These are phyloP conservation scores for Scheffersomyces amazonensis DNA, from an alignment of 805 yeast genomes.

Conservation along the genomic window DNA sequence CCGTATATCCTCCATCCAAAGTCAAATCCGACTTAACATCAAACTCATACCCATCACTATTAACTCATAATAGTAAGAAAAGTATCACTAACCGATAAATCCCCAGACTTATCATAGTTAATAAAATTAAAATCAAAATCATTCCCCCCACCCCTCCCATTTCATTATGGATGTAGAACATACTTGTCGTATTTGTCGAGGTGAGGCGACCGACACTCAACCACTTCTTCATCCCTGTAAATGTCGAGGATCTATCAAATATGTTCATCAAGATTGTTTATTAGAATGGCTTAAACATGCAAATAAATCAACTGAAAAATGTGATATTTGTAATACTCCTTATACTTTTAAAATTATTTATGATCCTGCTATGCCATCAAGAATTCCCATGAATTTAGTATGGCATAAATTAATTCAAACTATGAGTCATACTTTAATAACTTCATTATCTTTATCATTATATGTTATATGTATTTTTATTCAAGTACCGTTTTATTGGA, in stretches of 20 bases:
- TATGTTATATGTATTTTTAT: constrained; percentile 41
- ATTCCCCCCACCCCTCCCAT: too few relatives aligned
- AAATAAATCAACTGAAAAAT: constrained; percentile 53
- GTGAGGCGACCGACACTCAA: constrained; percentile 75
- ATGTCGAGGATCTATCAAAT: constrained; percentile 91
- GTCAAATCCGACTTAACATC: too few relatives aligned
- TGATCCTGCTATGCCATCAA: constrained; percentile 59
- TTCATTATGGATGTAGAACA: constrained; percentile 28
- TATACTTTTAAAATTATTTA: constrained; percentile 69
- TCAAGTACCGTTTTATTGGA: constrained; percentile 61
- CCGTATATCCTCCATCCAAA: too few relatives aligned
- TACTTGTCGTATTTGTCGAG: constrained; percentile 90
- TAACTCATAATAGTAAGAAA: too few relatives aligned
- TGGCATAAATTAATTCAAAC: constrained; percentile 32
- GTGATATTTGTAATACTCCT: constrained; percentile 85
- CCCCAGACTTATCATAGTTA: too few relatives aligned
- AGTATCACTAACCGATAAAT: too few relatives aligned
- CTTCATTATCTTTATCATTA: constrained; percentile 23
- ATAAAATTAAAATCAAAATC: too few relatives aligned
- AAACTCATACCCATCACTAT: too few relatives aligned
- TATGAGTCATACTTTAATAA: constrained; percentile 11
- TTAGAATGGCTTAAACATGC: constrained; percentile 82
- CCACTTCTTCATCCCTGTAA: constrained; percentile 90
- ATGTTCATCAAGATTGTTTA: constrained; percentile 89
- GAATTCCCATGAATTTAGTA: constrained; percentile 55